Conservation (phyloP, 164 flowering plant species). For the Tetrastigma voinierianum region DNA sequence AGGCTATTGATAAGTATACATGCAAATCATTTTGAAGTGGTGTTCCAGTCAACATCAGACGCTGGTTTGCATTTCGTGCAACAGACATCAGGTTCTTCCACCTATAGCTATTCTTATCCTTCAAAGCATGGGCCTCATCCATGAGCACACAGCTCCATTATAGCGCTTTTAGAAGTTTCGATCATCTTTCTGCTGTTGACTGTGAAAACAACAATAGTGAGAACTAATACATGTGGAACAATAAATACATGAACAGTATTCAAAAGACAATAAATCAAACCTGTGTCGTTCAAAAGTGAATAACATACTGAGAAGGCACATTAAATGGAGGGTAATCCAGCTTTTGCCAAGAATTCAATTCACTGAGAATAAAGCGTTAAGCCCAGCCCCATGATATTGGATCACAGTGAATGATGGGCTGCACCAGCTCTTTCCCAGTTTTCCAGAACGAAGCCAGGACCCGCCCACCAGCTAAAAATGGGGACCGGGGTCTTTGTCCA, state of each 20-base stretch:
- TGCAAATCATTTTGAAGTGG: slow-evolving; percentile 96
- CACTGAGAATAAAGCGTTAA: slow-evolving; percentile 70
- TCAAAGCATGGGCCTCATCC: slow-evolving; percentile 99
- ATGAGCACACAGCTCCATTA: slow-evolving; percentile 92
- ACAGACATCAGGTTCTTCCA: slow-evolving; percentile 93
- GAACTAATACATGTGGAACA: background rate
- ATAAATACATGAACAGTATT: background rate
- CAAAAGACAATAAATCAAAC: slow-evolving; percentile 31
- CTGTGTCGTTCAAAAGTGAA: slow-evolving; percentile 94
- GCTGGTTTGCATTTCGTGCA: slow-evolving; percentile 87
- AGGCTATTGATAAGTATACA: slow-evolving; percentile 37
- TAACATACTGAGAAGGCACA: slow-evolving; percentile 92
- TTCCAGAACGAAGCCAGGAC: slow-evolving; percentile 95
- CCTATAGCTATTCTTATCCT: slow-evolving; percentile 90
- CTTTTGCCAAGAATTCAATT: slow-evolving; percentile 61
- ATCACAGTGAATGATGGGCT: slow-evolving; percentile 87
- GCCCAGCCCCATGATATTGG: slow-evolving; percentile 79
- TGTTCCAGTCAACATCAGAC: slow-evolving; percentile 94
- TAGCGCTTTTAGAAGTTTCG: slow-evolving; percentile 87
- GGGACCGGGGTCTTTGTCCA: slow-evolving; percentile 86
- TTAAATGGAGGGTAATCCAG: slow-evolving; percentile 86
- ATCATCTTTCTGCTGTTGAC: slow-evolving; percentile 94
- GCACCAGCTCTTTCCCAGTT: slow-evolving; percentile 99
- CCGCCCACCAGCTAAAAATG: slow-evolving; percentile 91
- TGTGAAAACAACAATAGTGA: slow-evolving; percentile 24